These are phyloP conservation scores for Debaryomycetaceae sp. DNA, from an alignment of 1,139 yeast genomes.

Conservation along the genomic window DNA sequence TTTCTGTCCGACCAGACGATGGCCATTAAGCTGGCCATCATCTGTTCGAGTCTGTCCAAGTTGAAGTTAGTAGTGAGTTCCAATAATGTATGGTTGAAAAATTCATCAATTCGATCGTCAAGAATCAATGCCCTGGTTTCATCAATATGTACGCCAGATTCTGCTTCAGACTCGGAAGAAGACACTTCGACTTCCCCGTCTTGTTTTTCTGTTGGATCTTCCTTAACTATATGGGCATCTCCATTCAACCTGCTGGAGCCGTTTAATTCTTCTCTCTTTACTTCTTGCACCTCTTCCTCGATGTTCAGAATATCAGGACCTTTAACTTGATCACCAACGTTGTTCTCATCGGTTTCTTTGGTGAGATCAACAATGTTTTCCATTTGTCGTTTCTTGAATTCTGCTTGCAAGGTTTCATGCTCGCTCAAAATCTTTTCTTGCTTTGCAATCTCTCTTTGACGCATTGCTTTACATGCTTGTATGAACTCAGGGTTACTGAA, in stretches of 20 bases:
- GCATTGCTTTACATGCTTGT: slow-evolving; percentile 72
- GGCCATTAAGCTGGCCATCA: slow-evolving; percentile 71
- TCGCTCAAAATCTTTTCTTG: slow-evolving; percentile 47
- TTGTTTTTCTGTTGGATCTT: neutral
- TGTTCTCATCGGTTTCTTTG: neutral
- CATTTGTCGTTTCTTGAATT: slow-evolving; percentile 21
- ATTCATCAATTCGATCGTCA: slow-evolving; percentile 13
- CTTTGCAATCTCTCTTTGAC: slow-evolving; percentile 62
- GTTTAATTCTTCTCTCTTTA: too few relatives aligned
- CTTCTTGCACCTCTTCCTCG: neutral
- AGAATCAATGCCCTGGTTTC: slow-evolving; percentile 16
- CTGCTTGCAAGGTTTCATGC: slow-evolving; percentile 25
- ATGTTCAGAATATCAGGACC: neutral
- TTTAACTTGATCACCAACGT: neutral
- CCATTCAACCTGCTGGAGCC: neutral
- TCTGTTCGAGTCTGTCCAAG: slow-evolving; percentile 70
- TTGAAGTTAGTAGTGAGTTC: slow-evolving; percentile 47
- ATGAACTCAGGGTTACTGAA: slow-evolving; percentile 71
- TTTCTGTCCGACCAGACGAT: slow-evolving; percentile 69
- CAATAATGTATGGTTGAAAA: slow-evolving; percentile 20
- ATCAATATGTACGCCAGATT: slow-evolving; percentile 19
- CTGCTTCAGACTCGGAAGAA: slow-evolving; percentile 19
- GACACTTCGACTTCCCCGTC: neutral
- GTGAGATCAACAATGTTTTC: slow-evolving; percentile 8
- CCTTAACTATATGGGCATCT: neutral